Base-by-base conservation (phyloP, 2,329 filamentous ascomycete species). In the Lanzia echinophila region DNA sequence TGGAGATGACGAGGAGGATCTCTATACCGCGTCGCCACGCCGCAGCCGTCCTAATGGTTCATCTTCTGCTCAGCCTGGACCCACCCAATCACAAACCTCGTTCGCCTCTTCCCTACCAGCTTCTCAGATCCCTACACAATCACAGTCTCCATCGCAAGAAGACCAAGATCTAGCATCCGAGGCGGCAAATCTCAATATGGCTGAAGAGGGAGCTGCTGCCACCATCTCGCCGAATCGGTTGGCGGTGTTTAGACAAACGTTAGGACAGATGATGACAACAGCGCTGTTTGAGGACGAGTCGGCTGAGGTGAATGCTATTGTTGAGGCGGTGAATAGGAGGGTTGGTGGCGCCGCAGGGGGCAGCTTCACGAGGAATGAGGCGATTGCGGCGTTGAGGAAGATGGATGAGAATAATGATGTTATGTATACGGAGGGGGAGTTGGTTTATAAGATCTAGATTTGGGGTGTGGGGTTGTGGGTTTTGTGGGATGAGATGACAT, bases 341-440 rank as follows among this genome's bases (percentile, higher is more conserved):
- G 63, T 96, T 45, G 77, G 79, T 13, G 65, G 71, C 41, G 63
- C 71, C 2, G 67, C 73, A 24, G 78, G 78, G 4, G 79, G 79
- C 8, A 28, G 24, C 36, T 99, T 96, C 71, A 78, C 75, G 24
- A 78, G 78, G 36, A 75, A 74, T 0, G 94, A 99, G 71, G 89
- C 87, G 0, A 73, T 86, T 55, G 81, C 85, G 69, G 91, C 90
- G 43, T 74, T 99, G 54, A 82, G 82, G 70, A 83, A 79, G 67
- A 84, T 99, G 82, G 86, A 89, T 64, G 84, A 88, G 60, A 76
- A 79, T 63, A 96, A 96, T 70, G 85, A 92, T 74, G 84, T 99
- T 67, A 99, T 99, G 91, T 92, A 77, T 60, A 74, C 77, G 11
- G 77, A 78, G 63, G 84, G 84, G 41, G 79, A 86, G 47, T 73